A percentile compares a stretch with the other conserved stretches of the same genome.
Conservation (phyloP, 345 rosid genomes). For the Combretum micranthum region DNA sequence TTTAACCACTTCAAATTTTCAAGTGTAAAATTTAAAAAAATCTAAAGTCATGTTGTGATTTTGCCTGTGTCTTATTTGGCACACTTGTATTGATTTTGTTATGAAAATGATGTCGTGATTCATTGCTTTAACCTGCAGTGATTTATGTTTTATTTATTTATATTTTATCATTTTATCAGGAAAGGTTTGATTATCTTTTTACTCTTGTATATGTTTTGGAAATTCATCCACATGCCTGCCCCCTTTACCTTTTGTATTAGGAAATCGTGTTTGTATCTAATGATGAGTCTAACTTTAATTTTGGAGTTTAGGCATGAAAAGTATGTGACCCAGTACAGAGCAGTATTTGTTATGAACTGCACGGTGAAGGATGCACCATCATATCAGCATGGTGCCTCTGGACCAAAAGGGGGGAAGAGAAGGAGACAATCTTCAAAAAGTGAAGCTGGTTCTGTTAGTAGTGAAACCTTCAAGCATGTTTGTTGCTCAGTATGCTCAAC, state of each 20-base stretch:
- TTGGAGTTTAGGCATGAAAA: slow-evolving; percentile 51
- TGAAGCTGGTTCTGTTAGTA: slow-evolving; percentile 15
- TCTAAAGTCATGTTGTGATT: no score
- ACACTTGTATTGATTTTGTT: no score
- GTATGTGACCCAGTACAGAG: slow-evolving; percentile 69
- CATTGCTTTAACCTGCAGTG: no score
- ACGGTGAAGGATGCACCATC: slow-evolving; percentile 24
- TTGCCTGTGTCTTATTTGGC: no score
- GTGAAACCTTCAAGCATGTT: slow-evolving; percentile 32
- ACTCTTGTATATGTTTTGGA: no score
- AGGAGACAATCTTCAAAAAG: slow-evolving; percentile 24
- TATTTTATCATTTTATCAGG: no score
- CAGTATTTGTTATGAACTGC: slow-evolving; percentile 68
- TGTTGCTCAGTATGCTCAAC: slow-evolving; percentile 59
- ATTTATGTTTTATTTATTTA: no score
- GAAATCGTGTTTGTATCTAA: background rate
- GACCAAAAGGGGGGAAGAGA: slow-evolving; percentile 31
- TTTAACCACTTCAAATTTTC: no score
- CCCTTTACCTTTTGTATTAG: background rate
- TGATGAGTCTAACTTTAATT: slow-evolving; percentile 3
- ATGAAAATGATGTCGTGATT: no score
- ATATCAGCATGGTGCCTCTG: slow-evolving; percentile 12
- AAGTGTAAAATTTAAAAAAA: no score
- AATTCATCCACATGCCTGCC: no score
- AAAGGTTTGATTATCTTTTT: no score